Conservation (phyloP, 208 protist genomes). For the Polymyxa betae region DNA sequence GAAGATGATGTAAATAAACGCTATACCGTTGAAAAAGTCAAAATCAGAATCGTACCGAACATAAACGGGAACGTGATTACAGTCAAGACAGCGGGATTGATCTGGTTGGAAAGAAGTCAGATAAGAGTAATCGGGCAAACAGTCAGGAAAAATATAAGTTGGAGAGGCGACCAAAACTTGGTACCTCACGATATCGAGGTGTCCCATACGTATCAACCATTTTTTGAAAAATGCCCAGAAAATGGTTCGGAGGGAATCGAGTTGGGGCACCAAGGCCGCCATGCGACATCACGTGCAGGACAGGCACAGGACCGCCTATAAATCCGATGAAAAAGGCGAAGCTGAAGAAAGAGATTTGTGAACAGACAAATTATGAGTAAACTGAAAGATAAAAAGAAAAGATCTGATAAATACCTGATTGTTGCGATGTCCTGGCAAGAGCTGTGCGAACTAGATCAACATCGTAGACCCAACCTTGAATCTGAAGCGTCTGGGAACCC, state of each 20-base stretch:
- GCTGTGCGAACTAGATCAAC: neutral
- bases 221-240: slow-evolving; percentile 90
- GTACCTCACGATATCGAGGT: slow-evolving; percentile 76
- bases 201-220: slow-evolving; percentile 87
- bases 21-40: neutral
- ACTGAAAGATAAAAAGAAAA: neutral
- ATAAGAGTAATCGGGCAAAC: too few species aligned
- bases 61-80: slow-evolving; percentile 86
- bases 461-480: neutral
- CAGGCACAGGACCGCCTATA: neutral
- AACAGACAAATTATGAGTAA: neutral
- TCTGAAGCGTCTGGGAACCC: neutral
- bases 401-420: neutral
- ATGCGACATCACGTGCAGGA: neutral
- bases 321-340: too few species aligned
- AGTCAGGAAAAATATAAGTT: neutral
- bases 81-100: slow-evolving; percentile 88
- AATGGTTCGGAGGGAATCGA: slow-evolving; percentile 93
- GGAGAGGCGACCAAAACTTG: neutral
- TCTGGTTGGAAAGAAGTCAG: too few species aligned
- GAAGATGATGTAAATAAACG: slow-evolving; percentile 73
- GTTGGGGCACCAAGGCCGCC: slow-evolving; percentile 82
- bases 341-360: too few species aligned
- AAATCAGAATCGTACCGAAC: slow-evolving; percentile 87
- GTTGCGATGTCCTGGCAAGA: neutral